These are phyloP conservation scores for Tieghemiomyces parasiticus DNA, from an alignment of 192 early-diverging fungal genomes.

Conservation along the genomic window DNA sequence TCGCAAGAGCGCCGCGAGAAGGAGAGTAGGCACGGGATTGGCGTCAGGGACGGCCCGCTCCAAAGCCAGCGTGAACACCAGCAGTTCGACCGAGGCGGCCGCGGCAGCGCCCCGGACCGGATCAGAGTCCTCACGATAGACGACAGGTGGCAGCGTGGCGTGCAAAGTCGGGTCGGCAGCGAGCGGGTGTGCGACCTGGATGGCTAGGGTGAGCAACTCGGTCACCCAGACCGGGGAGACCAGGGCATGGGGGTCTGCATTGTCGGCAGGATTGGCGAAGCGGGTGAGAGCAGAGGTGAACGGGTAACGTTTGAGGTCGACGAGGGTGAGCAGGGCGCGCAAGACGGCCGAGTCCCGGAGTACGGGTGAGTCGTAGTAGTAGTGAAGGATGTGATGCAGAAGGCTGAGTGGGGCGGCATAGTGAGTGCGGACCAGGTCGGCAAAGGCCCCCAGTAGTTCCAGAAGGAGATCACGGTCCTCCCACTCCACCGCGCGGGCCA, in stretches of 20 bases:
- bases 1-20: slow-evolving; percentile 34
- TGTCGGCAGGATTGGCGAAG: too few relatives aligned
- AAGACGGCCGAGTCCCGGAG: slow-evolving; percentile 37
- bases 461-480: slow-evolving; percentile 37
- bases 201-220: slow-evolving; percentile 17
- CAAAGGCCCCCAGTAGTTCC: slow-evolving; percentile 44
- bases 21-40: slow-evolving; percentile 41
- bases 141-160: slow-evolving; percentile 21
- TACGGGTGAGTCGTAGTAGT: slow-evolving; percentile 47
- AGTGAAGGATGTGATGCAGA: slow-evolving; percentile 45
- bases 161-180: slow-evolving; percentile 9
- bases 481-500: slow-evolving; percentile 52
- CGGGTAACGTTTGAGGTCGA: slow-evolving; percentile 36
- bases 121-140: slow-evolving; percentile 30
- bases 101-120: slow-evolving; percentile 23
- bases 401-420: slow-evolving; percentile 53
- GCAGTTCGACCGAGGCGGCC: slow-evolving; percentile 29
- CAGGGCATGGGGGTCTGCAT: too few relatives aligned
- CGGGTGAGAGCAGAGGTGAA: slow-evolving; percentile 29
- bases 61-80: slow-evolving; percentile 10
- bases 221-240: slow-evolving; percentile 24
- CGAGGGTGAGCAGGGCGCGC: slow-evolving; percentile 36
- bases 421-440: slow-evolving; percentile 38
- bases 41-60: slow-evolving; percentile 22
- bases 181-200: slow-evolving; percentile 19